phyloP scores from a whole-genome alignment of 148 eudicot species.

The Camellia granthamiana region DNA sequence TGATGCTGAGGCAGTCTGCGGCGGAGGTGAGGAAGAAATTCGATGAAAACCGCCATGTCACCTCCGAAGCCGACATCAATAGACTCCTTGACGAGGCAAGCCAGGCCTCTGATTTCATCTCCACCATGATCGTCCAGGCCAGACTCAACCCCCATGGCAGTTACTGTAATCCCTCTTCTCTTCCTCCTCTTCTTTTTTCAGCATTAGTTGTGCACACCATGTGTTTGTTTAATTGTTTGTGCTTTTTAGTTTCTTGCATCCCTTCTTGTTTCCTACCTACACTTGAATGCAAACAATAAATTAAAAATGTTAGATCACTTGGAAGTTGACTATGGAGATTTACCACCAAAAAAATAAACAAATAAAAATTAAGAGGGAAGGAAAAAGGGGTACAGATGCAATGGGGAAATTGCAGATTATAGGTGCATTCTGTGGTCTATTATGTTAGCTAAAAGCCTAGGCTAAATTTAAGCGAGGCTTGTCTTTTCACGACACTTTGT shows the following conservation, averaged over 20 bases:
- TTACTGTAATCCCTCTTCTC: constrained; percentile 36
- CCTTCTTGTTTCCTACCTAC: neutral
- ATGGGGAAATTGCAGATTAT: neutral
- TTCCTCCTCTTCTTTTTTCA: neutral
- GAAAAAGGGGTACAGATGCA: neutral
- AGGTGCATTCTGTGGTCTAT: neutral
- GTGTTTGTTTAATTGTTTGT: constrained; percentile 34
- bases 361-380: neutral
- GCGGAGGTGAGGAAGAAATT: constrained; percentile 75
- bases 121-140: constrained; percentile 87
- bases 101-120: constrained; percentile 72
- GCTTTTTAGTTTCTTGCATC: neutral
- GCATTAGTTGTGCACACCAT: constrained; percentile 24
- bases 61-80: constrained; percentile 52
- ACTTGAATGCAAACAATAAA: too few relatives aligned
- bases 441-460: neutral
- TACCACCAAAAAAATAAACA: neutral
- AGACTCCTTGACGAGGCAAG: constrained; percentile 64
- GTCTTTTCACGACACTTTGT: too few relatives aligned
- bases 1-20: constrained; percentile 74
- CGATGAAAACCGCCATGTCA: constrained; percentile 68
- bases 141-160: constrained; percentile 71
- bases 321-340: neutral
- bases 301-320: neutral
- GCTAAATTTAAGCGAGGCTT: too few relatives aligned